Evolutionary conservation across 75 land plant genomes (phyloP), one percentile per base, ranked within the genome.

Genomic region (Sequoia sempervirens): DNA sequence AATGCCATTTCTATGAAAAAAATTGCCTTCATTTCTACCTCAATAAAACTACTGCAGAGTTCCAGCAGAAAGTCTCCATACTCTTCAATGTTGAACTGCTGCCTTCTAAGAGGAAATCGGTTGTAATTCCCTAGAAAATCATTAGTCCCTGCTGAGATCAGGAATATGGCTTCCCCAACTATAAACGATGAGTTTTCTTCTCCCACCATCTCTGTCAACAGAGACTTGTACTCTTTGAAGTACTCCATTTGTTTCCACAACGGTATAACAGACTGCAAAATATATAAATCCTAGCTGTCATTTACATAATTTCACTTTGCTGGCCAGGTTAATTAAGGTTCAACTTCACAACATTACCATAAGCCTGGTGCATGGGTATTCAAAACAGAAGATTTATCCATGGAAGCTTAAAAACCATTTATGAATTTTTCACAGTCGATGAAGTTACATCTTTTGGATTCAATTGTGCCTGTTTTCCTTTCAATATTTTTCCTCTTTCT

Each of bases 121-220:
- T 70, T 85, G 86, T 91, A 92, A 84, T 90, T 88, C 30, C 80
- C 72, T 2, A 93, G 69, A 79, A 88, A 93, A 90, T 91, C 93
- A 47, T 93, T 91, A 6, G 89, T 86, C 2, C 93, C 95, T 80
- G 91, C 76, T 58, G 91, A 86, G 13, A 90, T 23, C 2, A 86
- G 9, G 26, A 83, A 83, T 30, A 90, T 30, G 50, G 93, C 89
- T 34, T 87, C 72, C 2, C 79, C 30, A 0, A 93, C 26, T 14
- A 89, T 81, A 3, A 43, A 82, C 0, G 80, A 81, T 4, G 88
- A 87, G 50, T 74, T 81, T 32, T 85, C 45, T 13, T 66, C 40
- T 5, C 94, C 95, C 20, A 92, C 89, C 78, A 85, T 10, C 58
- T 80, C 10, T 23, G 80, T 80, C 81, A 92, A 70, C 6, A 82